These are phyloP conservation scores for Alternaria tenuissima DNA, from an alignment of 2,329 filamentous ascomycete genomes.

Conservation along the genomic window DNA sequence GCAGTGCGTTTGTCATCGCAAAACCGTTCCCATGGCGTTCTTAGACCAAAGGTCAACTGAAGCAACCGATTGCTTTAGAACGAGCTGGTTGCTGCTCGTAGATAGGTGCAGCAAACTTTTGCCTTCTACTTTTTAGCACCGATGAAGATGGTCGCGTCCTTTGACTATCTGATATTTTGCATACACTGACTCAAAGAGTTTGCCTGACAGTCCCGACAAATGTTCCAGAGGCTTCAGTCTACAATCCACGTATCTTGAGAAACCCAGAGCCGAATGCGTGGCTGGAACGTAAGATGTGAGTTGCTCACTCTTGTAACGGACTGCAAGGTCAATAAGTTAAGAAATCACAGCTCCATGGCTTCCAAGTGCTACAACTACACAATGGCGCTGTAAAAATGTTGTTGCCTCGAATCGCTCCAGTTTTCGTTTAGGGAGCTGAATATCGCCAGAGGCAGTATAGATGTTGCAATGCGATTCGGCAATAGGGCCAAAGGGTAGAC, in stretches of 20 bases:
- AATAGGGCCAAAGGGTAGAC: neutral
- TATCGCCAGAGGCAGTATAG: neutral
- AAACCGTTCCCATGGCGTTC: neutral
- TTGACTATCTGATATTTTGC: neutral
- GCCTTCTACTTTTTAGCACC: neutral
- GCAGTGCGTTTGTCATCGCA: neutral
- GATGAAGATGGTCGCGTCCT: neutral
- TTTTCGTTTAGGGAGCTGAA: rapidly evolving
- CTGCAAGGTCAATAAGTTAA: neutral
- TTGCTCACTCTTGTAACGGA: neutral
- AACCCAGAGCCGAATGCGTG: neutral
- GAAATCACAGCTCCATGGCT: neutral
- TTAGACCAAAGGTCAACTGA: too few relatives aligned
- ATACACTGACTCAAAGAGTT: neutral
- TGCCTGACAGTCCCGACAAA: neutral
- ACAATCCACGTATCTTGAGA: neutral
- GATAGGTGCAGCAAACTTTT: neutral
- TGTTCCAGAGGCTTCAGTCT: neutral
- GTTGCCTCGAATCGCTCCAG: neutral
- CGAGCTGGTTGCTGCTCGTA: neutral
- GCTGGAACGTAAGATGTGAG: neutral
- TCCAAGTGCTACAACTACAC: neutral
- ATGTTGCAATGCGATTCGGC: neutral
- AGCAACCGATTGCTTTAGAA: neutral
- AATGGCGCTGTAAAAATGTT: neutral